A percentile compares a stretch with the other conserved stretches of the same genome.
These are phyloP conservation scores for Fusarium drepaniforme DNA, from an alignment of 2,329 filamentous ascomycete genomes.

Conservation along the genomic window DNA sequence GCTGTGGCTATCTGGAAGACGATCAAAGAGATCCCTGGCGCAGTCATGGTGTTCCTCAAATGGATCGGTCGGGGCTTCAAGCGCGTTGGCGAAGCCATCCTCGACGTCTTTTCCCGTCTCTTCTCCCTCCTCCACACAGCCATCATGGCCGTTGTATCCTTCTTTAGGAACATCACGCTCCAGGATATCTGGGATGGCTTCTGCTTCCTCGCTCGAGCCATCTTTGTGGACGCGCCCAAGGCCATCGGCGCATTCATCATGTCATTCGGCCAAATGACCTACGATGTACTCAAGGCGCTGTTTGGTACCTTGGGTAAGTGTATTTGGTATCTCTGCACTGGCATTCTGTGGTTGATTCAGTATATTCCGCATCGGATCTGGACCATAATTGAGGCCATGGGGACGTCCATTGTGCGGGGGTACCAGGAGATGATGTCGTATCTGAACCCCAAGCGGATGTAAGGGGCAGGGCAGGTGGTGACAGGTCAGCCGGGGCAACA, in stretches of 20 bases:
- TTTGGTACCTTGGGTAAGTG: slow-evolving; percentile 48
- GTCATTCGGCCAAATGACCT: slow-evolving; percentile 39
- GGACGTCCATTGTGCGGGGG: slow-evolving; percentile 46
- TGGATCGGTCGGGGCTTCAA: slow-evolving; percentile 49
- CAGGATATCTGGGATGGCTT: slow-evolving; percentile 55
- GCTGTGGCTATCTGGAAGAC: slow-evolving; percentile 26
- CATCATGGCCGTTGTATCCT: slow-evolving; percentile 47
- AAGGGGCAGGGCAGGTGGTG: background rate
- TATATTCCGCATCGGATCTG: slow-evolving; percentile 51
- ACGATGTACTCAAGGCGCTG: slow-evolving; percentile 44
- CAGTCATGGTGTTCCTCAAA: slow-evolving; percentile 36
- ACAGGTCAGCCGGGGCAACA: background rate
- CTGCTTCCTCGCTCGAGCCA: slow-evolving; percentile 41
- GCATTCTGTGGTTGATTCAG: slow-evolving; percentile 46
- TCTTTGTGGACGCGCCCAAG: slow-evolving; percentile 49
- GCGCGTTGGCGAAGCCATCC: slow-evolving; percentile 41
- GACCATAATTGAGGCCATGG: slow-evolving; percentile 48
- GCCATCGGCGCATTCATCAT: slow-evolving; percentile 42
- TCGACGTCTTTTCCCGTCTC: slow-evolving; percentile 40
- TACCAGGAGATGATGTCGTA: slow-evolving; percentile 53
- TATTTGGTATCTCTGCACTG: slow-evolving; percentile 42
- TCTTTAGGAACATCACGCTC: slow-evolving; percentile 52
- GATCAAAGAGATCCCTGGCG: slow-evolving; percentile 37
- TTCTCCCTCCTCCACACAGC: slow-evolving; percentile 53
- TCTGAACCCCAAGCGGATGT: slow-evolving; percentile 52